A percentile compares a stretch with the other conserved stretches of the same genome.
Evolutionary conservation across 2,329 filamentous ascomycete genomes (phyloP).

Genomic region (Mycosphaerella arachidis): DNA sequence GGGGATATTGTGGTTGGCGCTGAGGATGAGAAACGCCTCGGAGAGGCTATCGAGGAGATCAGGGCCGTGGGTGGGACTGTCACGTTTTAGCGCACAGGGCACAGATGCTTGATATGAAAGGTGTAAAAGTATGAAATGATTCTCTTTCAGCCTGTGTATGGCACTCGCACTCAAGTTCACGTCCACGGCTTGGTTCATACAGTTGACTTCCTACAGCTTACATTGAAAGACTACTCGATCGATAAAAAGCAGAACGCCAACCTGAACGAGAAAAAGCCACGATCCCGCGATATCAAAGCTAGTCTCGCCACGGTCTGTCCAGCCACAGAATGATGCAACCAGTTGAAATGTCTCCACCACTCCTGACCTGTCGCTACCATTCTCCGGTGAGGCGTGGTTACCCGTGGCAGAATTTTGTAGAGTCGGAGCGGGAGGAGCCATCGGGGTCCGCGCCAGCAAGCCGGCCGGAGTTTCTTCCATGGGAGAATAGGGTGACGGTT

Average conservation of each 20-base stretch:
- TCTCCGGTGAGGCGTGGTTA: neutral
- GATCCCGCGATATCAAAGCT: neutral
- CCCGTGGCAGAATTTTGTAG: neutral
- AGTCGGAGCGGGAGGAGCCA: neutral
- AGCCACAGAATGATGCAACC: neutral
- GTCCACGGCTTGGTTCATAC: neutral
- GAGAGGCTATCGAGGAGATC: neutral
- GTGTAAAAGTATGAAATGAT: neutral
- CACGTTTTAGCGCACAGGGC: neutral
- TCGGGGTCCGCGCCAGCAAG: no score
- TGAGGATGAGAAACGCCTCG: neutral
- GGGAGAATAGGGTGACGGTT: no score
- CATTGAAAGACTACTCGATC: no score
- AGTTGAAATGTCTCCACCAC: neutral
- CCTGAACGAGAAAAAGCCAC: neutral
- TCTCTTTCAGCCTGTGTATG: neutral
- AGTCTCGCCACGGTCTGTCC: neutral
- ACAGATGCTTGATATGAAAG: no score
- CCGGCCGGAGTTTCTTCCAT: no score
- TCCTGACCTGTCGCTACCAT: neutral
- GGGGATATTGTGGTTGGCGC: slow-evolving; percentile 5
- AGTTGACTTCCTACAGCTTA: neutral
- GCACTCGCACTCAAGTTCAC: neutral
- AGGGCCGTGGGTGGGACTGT: slow-evolving; percentile 1
- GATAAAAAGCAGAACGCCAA: neutral